Evolutionary conservation across 495 filamentous ascomycete genomes (phyloP).

Genomic region (Aspergillus leporis): DNA sequence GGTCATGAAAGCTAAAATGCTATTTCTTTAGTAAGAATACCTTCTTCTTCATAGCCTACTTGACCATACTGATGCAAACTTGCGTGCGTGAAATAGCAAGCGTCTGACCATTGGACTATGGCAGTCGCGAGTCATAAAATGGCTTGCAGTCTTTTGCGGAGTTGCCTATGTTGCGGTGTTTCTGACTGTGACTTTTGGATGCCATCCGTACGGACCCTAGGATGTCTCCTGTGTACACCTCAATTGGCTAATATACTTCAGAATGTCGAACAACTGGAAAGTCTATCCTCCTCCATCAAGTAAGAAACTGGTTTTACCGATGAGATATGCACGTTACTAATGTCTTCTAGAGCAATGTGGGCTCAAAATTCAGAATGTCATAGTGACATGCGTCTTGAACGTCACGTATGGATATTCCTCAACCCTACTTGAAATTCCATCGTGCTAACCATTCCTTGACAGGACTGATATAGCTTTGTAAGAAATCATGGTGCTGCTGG

Average conservation of each 20-base stretch:
- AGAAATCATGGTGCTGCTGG: background rate
- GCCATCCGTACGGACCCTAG: constrained; percentile 1
- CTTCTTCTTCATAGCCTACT: background rate
- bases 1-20: constrained; percentile 9
- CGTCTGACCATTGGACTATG: constrained; percentile 1
- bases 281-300: constrained; percentile 2
- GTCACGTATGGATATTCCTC: background rate
- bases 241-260: background rate
- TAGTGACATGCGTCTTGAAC: constrained; percentile 2
- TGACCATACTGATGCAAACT: background rate
- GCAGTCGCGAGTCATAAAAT: constrained; percentile 4
- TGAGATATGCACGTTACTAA: background rate
- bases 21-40: background rate
- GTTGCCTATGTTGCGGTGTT: background rate
- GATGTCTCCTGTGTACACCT: background rate
- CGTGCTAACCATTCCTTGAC: background rate
- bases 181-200: constrained; percentile 4
- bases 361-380: constrained; percentile 2
- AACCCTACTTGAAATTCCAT: background rate
- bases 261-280: constrained; percentile 8
- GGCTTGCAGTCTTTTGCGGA: background rate
- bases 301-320: background rate
- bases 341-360: background rate
- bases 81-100: background rate
- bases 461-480: constrained; percentile 6